Evolutionary conservation across 306 rosid species (phyloP), one percentile per base, ranked within the genome.

Genomic region (Spatholobus suberectus): DNA sequence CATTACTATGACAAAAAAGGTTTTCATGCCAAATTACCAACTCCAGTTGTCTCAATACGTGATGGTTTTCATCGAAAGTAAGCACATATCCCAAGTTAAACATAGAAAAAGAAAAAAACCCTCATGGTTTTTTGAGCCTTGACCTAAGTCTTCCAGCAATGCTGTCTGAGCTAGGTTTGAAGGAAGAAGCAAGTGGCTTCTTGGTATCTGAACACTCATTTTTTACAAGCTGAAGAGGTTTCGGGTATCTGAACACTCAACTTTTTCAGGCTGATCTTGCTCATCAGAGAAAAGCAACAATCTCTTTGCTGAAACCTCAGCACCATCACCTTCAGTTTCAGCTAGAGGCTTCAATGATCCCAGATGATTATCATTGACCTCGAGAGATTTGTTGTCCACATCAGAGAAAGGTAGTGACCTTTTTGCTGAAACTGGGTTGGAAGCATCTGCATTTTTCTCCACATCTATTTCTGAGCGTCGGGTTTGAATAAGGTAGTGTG

Each of bases 401-500:
- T 90, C 92, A 74, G 87, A 54, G 87, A 89, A 89, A 40, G 90
- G 84, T 18, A 88, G 83, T 10, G 94, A 85, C 87, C 93, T 90
- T 84, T 92, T 90, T 32, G 82, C 97, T 70, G 94, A 88, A 80
- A 83, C 84, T 41, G 87, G 82, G 40, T 82, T 71, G 12, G 84
- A 18, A 81, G 77, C 76, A 41, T 88, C 94, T 3, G 34, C 84
- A 73, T 37, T 76, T 83, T 89, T 70, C 80, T 65, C 88, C 49
- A n/a, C 77, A 58, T 77, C 68, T 66, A 62, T 41, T 66, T 87
- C 89, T 49, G 89, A 21, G 7, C 90, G 90, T 43, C 70, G 87
- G 41, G 98, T 91, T 85, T 92, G 92, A 82, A 96, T 86, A 86
- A 96, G 99, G 87, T 89, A 96, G 83, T 96, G 99, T 5, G 99